A percentile compares a stretch with the other conserved stretches of the same genome.
Conservation (phyloP, 2,329 filamentous ascomycete genomes). For the Rhynchosporium agropyri region DNA sequence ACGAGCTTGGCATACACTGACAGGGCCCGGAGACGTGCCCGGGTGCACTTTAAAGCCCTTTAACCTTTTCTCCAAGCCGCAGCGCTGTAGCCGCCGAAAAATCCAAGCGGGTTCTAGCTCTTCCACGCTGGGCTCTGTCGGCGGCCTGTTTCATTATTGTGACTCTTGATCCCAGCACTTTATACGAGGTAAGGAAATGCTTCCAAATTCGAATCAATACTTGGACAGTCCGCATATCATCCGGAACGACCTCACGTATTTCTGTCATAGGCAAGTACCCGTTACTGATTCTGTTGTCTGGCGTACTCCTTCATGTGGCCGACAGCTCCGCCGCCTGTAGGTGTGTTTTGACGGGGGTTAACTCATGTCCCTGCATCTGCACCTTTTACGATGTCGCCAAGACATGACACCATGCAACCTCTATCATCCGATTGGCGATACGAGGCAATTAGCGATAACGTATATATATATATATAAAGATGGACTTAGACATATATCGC, state of each 20-base stretch:
- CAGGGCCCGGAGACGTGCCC: background rate
- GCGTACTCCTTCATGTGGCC: background rate
- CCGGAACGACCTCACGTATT: too few species aligned
- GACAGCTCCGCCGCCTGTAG: background rate
- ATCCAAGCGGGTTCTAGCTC: background rate
- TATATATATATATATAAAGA: too few species aligned
- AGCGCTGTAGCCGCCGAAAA: conserved; percentile 9
- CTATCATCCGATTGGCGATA: conserved; percentile 4
- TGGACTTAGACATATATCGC: too few species aligned
- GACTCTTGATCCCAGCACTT: background rate
- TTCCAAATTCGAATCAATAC: too few species aligned
- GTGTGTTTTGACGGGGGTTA: background rate
- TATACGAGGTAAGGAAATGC: too few species aligned
- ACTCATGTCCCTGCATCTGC: conserved; percentile 11
- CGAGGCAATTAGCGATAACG: too few species aligned
- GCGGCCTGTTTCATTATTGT: conserved; percentile 4
- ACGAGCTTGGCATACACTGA: background rate
- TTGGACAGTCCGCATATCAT: too few species aligned
- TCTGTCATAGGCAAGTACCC: too few species aligned
- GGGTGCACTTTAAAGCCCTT: background rate
- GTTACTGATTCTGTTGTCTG: background rate
- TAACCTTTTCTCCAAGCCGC: background rate
- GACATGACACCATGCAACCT: conserved; percentile 9
- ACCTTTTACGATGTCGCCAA: background rate
- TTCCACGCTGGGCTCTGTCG: background rate